Base-by-base conservation (phyloP, 2,329 filamentous ascomycete species). In the Phaeomoniella chlamydospora region DNA sequence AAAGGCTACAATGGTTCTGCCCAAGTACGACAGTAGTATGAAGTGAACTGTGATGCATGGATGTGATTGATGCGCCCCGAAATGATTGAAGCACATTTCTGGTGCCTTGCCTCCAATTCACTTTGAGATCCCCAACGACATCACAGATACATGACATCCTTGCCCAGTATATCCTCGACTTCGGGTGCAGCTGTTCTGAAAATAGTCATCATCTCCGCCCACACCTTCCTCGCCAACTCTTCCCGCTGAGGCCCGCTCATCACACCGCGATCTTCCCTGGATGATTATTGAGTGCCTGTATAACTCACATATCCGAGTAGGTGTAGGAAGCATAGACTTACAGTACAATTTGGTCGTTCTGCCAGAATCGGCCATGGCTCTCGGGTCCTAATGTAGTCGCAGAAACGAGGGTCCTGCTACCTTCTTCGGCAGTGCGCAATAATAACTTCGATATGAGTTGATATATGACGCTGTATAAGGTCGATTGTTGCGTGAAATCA, bases 311-410 rank as follows among this genome's bases (percentile, higher is more conserved):
- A 18, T 13, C 17, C 37, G 31, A n/a, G 5, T 19, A 18, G 29
- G 11, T 19, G 5, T 10, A 10, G 14, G 16, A 6, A 15, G 13
- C 11, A 10, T 17, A n/a, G 18, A 44, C 54, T 43, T 50, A 58
- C 53, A 55, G 51, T 15, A 54, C 41, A 37, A 49, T 29, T 5
- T 54, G 51, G 19, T 62, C 59, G 41, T 57, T 54, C 31, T 55
- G 54, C 62, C 59, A 66, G 42, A 57, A 58, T 41, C 52, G 53
- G 2, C 63, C 62, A 37, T 65, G 56, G 5, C 54, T 56, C 32
- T 66, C 59, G 4, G 50, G 44, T 1, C 62, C 62, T 17, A 60
- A 50, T 18, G 56, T 45, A 4, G 59, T 58, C 2, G 56, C 62
- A 34, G 55, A 56, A 12, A 64, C 56, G 15, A 65, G 47, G 3